Evolutionary conservation across 2,329 filamentous ascomycete species (phyloP).

Genomic region (Colletotrichum viniferum): DNA sequence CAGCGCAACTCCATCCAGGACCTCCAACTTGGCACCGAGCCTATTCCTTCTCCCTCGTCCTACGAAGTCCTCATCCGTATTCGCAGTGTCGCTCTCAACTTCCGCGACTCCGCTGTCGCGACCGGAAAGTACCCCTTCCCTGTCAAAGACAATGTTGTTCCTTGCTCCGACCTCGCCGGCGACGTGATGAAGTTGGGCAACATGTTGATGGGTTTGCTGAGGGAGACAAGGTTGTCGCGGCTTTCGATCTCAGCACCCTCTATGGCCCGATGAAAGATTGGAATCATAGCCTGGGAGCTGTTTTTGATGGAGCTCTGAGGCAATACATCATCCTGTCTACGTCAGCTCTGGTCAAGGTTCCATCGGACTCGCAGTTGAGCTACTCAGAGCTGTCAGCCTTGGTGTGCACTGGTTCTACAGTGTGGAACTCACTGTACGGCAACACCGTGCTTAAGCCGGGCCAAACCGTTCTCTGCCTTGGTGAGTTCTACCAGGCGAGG

Average conservation of each 20-base stretch:
- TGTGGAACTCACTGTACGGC: slow-evolving; percentile 52
- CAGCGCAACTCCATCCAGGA: slow-evolving; percentile 21
- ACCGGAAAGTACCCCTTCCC: slow-evolving; percentile 32
- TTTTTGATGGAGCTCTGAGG: slow-evolving; percentile 41
- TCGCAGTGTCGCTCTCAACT: slow-evolving; percentile 36
- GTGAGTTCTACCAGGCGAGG: slow-evolving; percentile 17
- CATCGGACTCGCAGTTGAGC: slow-evolving; percentile 35
- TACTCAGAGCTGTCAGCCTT: slow-evolving; percentile 41
- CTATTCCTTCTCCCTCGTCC: slow-evolving; percentile 25
- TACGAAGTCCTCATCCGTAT: slow-evolving; percentile 35
- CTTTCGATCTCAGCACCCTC: slow-evolving; percentile 26
- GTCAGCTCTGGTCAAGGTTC: slow-evolving; percentile 41
- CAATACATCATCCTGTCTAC: slow-evolving; percentile 47
- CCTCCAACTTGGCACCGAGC: slow-evolving; percentile 28
- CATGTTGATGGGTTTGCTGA: slow-evolving; percentile 27
- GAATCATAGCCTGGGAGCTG: slow-evolving; percentile 30
- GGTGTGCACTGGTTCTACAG: slow-evolving; percentile 49
- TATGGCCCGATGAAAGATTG: slow-evolving; percentile 29
- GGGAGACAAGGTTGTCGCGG: slow-evolving; percentile 36
- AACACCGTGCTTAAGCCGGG: slow-evolving; percentile 42
- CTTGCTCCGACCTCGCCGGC: slow-evolving; percentile 40
- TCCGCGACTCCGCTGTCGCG: slow-evolving; percentile 35
- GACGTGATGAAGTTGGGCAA: slow-evolving; percentile 33
- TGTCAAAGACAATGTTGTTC: slow-evolving; percentile 36
- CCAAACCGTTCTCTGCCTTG: slow-evolving; percentile 40